Base-by-base conservation (phyloP, 2,329 filamentous ascomycete genomes). In the Cytospora paraplurivora region DNA sequence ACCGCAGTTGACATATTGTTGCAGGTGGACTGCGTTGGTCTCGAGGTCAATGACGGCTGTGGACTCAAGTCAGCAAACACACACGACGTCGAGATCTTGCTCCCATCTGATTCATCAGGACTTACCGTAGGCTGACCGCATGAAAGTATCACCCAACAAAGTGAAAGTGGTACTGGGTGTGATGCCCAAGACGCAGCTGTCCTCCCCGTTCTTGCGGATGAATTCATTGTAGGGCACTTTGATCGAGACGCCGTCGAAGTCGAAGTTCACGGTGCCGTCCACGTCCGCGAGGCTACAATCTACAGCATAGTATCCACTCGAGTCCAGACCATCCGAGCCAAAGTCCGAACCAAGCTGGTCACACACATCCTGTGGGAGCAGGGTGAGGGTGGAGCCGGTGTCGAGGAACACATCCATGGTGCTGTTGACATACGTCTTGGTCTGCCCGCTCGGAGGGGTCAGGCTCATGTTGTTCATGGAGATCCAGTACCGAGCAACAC, bases 301-400 rank as follows among this genome's bases (percentile, higher is more conserved):
- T 10, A 83, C 77, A 3, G 68, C 68, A 70, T 77, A 84, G 72
- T 80, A 83, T 64, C 77, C 80, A 63, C 75, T 76, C 54, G 65
- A 61, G 67, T 78, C 77, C 56, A 75, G 68, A 1, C 70, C 69
- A 0, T 71, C 63, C 3, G 78, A 77, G 12, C 80, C 81, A 60
- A 87, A 81, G 67, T 83, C 80, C 27, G 73, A 69, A 21, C 81
- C 81, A 37, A 87, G 80, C 50, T 70, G 67, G n/a, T 75, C 69
- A 50, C 82, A 82, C 37, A 91, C 75, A 21, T 73, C 72, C 62
- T 83, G 76, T 1, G 89, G 89, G 1, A 92, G 78, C 61, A 91
- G 84, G 56, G 85, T 88, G 69, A 91, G 78, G 15, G 87, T 90
- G 32, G 86, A 87, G 7, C 89, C 89, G 33, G 86, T 89, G 75